Base-by-base conservation (phyloP, 148 eudicot species). In the Spergularia marina region DNA sequence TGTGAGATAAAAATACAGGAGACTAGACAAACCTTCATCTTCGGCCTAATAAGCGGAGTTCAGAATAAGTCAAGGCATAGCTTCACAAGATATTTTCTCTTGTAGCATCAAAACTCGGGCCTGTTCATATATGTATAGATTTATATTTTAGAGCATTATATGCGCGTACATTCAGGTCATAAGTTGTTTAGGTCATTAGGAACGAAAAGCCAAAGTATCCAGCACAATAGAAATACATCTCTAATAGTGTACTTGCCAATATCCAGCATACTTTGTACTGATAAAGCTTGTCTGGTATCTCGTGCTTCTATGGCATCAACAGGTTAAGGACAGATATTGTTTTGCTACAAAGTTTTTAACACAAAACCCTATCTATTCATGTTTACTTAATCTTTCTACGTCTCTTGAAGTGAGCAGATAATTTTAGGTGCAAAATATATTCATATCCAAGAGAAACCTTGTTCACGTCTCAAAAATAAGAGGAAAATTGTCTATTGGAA, bases 21-120 rank as follows among this genome's bases (percentile, higher is more conserved):
- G 16, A 40, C 36, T 63, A n/a, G 70, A 71, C 47, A 23, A 6
- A 40, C 25, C 39, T 44, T 41, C 69, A 77, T 71, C 74, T 40
- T 64, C 41, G 44, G 40, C 53, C 7, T 16, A 59, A 51, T 14
- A n/a, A 78, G 81, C 53, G 25, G 16, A 64, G 68, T 57, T 74
- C 77, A n/a, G n/a, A 61, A 76, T 9, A 68, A 74, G 36, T 90
- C 85, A 85, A 69, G 78, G 72, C 65, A 52, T 57, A 70, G 67
- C 74, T 71, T 75, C 58, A 61, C 83, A 72, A 75, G 82, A 66
- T 44, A 83, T 77, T 78, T 87, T 89, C 74, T 87, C 86, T 41
- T 79, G 86, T 82, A 91, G 91, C 83, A 62, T 80, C 74, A 86
- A 80, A 12, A 89, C 65, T 73, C 86, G 89, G 75, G 86, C 86